These are phyloP conservation scores for Astragalus glycyphyllos DNA, from an alignment of 306 rosid genomes.

Conservation along the genomic window DNA sequence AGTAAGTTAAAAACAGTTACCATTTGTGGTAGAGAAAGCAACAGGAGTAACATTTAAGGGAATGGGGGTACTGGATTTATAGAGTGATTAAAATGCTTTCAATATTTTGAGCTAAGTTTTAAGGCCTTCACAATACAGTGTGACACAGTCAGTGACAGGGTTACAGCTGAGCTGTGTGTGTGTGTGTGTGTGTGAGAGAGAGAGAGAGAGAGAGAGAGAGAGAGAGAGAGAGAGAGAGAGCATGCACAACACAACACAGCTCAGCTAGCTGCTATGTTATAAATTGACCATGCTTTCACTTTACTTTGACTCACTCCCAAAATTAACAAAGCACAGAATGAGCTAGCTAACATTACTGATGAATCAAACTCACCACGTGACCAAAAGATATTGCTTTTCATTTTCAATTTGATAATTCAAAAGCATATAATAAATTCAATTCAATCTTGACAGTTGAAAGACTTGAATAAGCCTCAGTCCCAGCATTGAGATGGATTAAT, in stretches of 20 bases:
- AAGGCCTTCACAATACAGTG: slow-evolving; percentile 37
- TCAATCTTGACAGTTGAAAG: not conserved
- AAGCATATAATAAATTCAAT: not conserved
- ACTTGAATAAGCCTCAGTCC: not conserved
- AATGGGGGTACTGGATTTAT: slow-evolving; percentile 37
- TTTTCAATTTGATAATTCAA: slow-evolving; percentile 20
- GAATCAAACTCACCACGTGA: slow-evolving; percentile 70
- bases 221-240: slow-evolving; percentile 21
- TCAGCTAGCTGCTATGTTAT: slow-evolving; percentile 27
- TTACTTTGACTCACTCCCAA: slow-evolving; percentile 52
- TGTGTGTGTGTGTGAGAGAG: too few relatives aligned
- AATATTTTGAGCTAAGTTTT: slow-evolving; percentile 46
- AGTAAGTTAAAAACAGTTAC: slow-evolving; percentile 40
- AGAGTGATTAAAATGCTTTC: slow-evolving; percentile 45
- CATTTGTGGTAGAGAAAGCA: slow-evolving; percentile 53
- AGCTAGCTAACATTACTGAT: slow-evolving; percentile 76
- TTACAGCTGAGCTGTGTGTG: too few relatives aligned
- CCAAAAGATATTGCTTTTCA: slow-evolving; percentile 10
- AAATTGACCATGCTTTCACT: slow-evolving; percentile 52
- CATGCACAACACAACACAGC: slow-evolving; percentile 22
- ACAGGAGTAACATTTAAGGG: slow-evolving; percentile 49
- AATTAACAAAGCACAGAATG: slow-evolving; percentile 41
- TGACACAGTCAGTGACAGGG: too few relatives aligned
- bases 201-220: slow-evolving; percentile 57
- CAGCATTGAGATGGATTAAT: not conserved